phyloP scores from a whole-genome alignment of 805 yeast species.

The Ascoidea rubescens region DNA sequence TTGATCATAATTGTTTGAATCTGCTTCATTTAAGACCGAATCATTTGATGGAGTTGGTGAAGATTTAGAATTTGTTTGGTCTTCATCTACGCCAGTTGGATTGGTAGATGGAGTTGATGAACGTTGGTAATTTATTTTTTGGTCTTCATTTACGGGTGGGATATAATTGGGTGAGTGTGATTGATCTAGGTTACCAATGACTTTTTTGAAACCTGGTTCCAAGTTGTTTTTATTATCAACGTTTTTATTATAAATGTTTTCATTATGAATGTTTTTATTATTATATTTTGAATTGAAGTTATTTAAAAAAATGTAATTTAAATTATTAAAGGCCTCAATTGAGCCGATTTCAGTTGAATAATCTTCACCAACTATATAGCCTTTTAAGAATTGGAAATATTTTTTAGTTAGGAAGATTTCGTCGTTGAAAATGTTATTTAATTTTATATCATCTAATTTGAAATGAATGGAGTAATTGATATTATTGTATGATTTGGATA shows the following conservation, averaged over 20 bases:
- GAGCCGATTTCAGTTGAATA: conserved; percentile 26
- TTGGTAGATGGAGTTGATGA: background rate
- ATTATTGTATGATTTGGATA: too few species aligned
- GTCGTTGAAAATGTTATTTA: conserved; percentile 11
- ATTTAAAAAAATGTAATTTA: conserved; percentile 17
- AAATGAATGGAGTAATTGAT: background rate
- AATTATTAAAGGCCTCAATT: conserved; percentile 20
- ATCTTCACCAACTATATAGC: conserved; percentile 34
- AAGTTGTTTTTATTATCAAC: background rate
- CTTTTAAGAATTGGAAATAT: conserved; percentile 23
- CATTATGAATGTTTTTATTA: too few species aligned
- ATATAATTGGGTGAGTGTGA: too few species aligned
- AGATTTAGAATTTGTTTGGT: background rate
- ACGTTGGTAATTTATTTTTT: too few species aligned
- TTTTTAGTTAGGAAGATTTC: conserved; percentile 15
- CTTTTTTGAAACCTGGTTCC: background rate
- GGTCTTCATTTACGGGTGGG: background rate
- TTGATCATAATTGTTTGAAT: background rate
- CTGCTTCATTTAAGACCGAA: background rate
- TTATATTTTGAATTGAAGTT: conserved; percentile 1
- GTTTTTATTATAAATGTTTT: too few species aligned
- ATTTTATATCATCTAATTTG: background rate
- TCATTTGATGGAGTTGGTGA: background rate
- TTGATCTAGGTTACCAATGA: background rate
- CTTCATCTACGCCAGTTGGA: background rate